A percentile compares a stretch with the other conserved stretches of the same genome.
phyloP scores from a whole-genome alignment of 345 rosid species.

The Salix suchowensis region DNA sequence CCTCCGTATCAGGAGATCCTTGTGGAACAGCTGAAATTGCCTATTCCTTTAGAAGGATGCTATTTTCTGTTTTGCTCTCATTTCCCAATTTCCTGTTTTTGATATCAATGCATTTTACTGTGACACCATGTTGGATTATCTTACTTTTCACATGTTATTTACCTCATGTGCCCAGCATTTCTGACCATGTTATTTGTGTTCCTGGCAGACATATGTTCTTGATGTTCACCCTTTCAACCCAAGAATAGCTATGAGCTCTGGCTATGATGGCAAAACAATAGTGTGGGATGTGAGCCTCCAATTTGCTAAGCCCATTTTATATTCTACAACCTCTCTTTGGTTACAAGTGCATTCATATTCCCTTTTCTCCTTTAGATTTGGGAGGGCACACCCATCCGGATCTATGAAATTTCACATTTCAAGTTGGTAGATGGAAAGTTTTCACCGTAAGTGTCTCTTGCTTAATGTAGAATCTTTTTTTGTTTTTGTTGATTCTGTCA shows the following conservation, averaged over 20 bases:
- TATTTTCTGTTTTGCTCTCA: not conserved
- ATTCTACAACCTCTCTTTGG: conserved; percentile 12
- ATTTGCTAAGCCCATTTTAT: conserved; percentile 14
- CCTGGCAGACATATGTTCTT: conserved; percentile 89
- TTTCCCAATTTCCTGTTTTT: not conserved
- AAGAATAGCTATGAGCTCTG: conserved; percentile 99
- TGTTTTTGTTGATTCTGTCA: not conserved
- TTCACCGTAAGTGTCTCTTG: conserved; percentile 72
- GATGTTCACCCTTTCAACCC: conserved; percentile 99
- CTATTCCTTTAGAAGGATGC: not conserved
- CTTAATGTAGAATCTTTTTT: not conserved
- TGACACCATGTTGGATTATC: conserved; percentile 5
- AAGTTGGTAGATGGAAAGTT: conserved; percentile 99
- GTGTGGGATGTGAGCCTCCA: conserved; percentile 96
- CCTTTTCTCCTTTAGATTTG: conserved; percentile 61
- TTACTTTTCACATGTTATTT: not conserved
- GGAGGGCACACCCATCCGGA: conserved; percentile 91
- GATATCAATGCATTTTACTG: not conserved
- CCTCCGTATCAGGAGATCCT: not conserved
- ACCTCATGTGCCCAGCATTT: not conserved
- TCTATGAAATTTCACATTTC: conserved; percentile 84
- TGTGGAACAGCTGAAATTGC: not conserved
- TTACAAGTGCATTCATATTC: conserved; percentile 15
- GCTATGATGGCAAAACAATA: conserved; percentile 94
- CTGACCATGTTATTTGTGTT: conserved; percentile 18